Base-by-base conservation (phyloP, 768 basidiomycete genomes). In the Boletus coccyginus region DNA sequence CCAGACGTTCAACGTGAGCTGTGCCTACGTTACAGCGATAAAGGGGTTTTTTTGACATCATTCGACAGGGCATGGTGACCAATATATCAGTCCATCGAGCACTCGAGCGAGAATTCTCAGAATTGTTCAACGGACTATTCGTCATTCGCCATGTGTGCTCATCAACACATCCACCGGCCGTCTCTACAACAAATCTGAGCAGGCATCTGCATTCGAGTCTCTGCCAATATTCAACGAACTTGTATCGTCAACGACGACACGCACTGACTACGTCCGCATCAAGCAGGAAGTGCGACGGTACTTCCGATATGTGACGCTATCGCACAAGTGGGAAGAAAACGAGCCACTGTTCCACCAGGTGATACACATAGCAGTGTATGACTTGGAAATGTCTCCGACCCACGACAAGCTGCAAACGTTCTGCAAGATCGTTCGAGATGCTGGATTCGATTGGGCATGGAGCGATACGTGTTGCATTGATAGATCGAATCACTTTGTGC, bases 231-330 rank as follows among this genome's bases (percentile, higher is more conserved):
- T 49, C 6, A 16, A 39, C 1, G 17, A 38, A 27, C 27, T 49
- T 7, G 17, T 49, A 12, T 49, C 35, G 4, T 49, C 38, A 11
- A 38, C 29, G 36, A 39, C 48, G 5, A 49, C 17, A 6, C 48
- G 36, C 48, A 49, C 29, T 2, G 27, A 39, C 27, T 35, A 35
- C 4, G 36, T 16, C 9, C 38, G 36, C 0, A 49, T 52, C 51
- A 44, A 52, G 17, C 45, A 27, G 19, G 51, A 29, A 52, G 35
- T 45, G 36, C 51, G 51, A 27, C 24, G 29, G 35, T 52, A 45
- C 43, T 52, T 52, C 35, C 33, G 35, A 19, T 52, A 52, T 12
- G 43, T 45, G 16, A 52, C 38, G 51, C 35, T 52, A n/a, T 52
- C 51, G 35, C 51, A 52, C 43, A 44, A 38, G 43, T 52, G 33